These are phyloP conservation scores for Plantago elongata DNA, from an alignment of 257 asterid species.

Conservation along the genomic window DNA sequence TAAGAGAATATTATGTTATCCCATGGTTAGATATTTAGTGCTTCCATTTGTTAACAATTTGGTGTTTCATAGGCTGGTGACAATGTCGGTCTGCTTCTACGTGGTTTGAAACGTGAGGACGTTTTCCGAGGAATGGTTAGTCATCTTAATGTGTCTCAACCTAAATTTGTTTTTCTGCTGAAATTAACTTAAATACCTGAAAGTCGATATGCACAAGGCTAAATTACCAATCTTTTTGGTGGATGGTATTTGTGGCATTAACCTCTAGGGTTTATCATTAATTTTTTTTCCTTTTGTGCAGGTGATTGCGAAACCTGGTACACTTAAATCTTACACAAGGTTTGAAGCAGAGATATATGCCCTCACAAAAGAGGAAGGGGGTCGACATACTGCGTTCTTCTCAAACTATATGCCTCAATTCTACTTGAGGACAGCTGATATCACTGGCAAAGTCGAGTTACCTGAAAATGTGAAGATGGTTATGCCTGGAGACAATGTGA, in stretches of 20 bases:
- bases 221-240: too few species aligned
- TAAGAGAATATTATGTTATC: constrained; percentile 20
- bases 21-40: not conserved
- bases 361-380: constrained; percentile 98
- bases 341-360: constrained; percentile 98
- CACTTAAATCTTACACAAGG: constrained; percentile 78
- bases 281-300: constrained; percentile 17
- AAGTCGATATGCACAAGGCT: too few species aligned
- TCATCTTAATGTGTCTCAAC: not conserved
- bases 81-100: constrained; percentile 92
- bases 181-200: too few species aligned
- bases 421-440: constrained; percentile 98
- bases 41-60: constrained; percentile 8
- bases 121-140: constrained; percentile 88
- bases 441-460: constrained; percentile 93
- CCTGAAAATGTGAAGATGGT: constrained; percentile 99
- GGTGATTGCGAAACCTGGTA: constrained; percentile 92
- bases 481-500: constrained; percentile 99
- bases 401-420: constrained; percentile 94
- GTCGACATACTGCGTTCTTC: constrained; percentile 98
- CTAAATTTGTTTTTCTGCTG: too few species aligned
- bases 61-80: constrained; percentile 81
- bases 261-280: too few species aligned
- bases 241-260: too few species aligned
- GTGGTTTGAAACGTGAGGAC: constrained; percentile 96